Percentiles rank a stretch among this genome's conserved stretches.
Evolutionary conservation across 1,139 yeast genomes (phyloP).

Genomic region (Taiozyma sp.): DNA sequence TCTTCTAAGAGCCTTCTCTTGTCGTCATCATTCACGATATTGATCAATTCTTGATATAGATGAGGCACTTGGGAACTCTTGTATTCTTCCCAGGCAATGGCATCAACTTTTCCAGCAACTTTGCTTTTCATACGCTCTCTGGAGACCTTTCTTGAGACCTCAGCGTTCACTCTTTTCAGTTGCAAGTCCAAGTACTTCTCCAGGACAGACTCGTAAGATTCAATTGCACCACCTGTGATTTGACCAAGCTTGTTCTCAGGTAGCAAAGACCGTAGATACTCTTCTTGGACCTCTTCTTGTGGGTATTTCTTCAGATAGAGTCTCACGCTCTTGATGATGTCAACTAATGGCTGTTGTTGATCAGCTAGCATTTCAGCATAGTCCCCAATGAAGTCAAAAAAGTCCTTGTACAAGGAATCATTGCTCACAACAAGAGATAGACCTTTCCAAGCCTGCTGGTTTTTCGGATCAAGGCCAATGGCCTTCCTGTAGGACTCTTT

Average conservation of each 20-base stretch:
- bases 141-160: conserved; percentile 31
- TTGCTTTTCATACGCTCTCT: conserved; percentile 41
- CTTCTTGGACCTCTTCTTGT: conserved; percentile 35
- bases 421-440: conserved; percentile 38
- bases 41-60: conserved; percentile 52
- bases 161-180: conserved; percentile 37
- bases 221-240: conserved; percentile 46
- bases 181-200: conserved; percentile 43
- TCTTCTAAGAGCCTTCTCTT: conserved; percentile 56
- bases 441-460: conserved; percentile 80
- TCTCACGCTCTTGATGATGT: conserved; percentile 41
- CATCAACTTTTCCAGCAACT: conserved; percentile 36
- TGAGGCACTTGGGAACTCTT: conserved; percentile 43
- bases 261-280: conserved; percentile 45
- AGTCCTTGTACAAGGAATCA: conserved; percentile 35
- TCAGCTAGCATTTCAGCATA: conserved; percentile 34
- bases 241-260: conserved; percentile 64
- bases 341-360: conserved; percentile 38
- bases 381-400: conserved; percentile 43
- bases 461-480: conserved; percentile 45
- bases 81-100: conserved; percentile 45
- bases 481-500: conserved; percentile 49
- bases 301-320: conserved; percentile 36
- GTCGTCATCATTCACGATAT: conserved; percentile 57
- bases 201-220: conserved; percentile 46